These are phyloP conservation scores for Jacaranda mimosifolia DNA, from an alignment of 257 asterid species.

Conservation along the genomic window DNA sequence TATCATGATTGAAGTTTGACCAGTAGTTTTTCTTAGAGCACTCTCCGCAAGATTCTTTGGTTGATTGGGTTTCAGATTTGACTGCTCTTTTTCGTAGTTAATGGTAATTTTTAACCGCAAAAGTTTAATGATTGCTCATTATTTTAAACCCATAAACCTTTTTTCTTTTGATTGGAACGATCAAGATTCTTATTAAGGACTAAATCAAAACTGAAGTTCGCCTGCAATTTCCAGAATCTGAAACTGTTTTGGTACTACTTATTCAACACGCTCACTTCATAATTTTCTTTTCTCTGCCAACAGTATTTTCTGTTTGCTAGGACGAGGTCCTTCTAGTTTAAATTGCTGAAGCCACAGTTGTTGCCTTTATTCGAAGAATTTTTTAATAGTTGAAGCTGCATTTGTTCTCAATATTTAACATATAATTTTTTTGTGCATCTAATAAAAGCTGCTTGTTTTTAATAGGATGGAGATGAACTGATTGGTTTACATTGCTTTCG, in stretches of 20 bases:
- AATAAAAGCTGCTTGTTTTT: constrained; percentile 30
- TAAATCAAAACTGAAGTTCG: not conserved
- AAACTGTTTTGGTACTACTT: not conserved
- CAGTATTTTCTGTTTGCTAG: not conserved
- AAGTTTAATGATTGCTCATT: not conserved
- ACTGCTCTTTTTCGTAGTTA: not conserved
- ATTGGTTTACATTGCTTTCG: constrained; percentile 97
- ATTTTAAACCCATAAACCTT: not conserved
- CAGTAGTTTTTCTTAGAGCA: not conserved
- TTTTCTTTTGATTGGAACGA: not conserved
- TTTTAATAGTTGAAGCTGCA: constrained; percentile 5
- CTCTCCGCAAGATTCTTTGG: not conserved
- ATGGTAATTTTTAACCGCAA: constrained; percentile 11
- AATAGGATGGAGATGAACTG: constrained; percentile 90
- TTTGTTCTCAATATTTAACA: constrained; percentile 3
- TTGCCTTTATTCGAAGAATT: constrained; percentile 10
- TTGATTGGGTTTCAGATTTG: not conserved
- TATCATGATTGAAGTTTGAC: constrained; percentile 7
- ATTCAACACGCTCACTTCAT: constrained; percentile 12
- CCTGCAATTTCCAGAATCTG: constrained; percentile 16
- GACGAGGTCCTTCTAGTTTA: constrained; percentile 1
- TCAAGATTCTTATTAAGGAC: not conserved
- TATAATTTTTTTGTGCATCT: constrained; percentile 1
- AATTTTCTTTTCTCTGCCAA: constrained; percentile 3
- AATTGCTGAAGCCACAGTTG: constrained; percentile 15